Evolutionary conservation across 345 rosid species (phyloP), one percentile per base, ranked within the genome.

Genomic region (Turritis glabra): DNA sequence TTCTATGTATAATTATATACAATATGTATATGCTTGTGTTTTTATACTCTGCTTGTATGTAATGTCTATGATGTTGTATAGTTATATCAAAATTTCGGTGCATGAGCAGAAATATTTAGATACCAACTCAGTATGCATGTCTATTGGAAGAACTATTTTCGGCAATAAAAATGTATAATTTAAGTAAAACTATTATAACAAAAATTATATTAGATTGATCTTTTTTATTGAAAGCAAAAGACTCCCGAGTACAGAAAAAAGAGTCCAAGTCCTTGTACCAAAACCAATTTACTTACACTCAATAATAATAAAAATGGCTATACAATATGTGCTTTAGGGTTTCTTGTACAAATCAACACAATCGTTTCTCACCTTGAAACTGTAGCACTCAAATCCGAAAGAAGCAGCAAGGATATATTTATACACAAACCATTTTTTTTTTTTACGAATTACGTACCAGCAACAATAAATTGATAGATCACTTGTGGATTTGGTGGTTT

Each of bases 1-100:
- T 84, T 89, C 71, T 87, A 83, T 81, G 90, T 89, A 64, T 89
- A 77, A 82, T 18, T 1, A 17, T 68, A 12, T 19, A n/a, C 1
- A 15, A 1, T 46, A 38, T 70, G 74, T 58, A 21, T 56, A 48
- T 48, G 25, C 23, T 35, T 11, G 63, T 26, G 37, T 21, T 43
- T 38, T 40, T 19, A 18, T 40, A 41, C 40, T 23, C 2, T 40
- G 29, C 53, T 51, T 40, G 55, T 44, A 17, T 55, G 66, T 55
- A 23, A 17, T 56, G 21, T 46, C 19, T 74, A 23, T 43, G 17
- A 44, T 23, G 29, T 33, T 64, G 72, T 59, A 47, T 59, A 71
- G 67, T 17, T 47, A 46, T 23, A 71, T 35, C 48, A 40, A 54
- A 53, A 2, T 21, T 58, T 57, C 56, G 27, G 52, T 15, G 32